Evolutionary conservation across 1,139 yeast genomes (phyloP).

Genomic region (Nadsonia commutata): DNA sequence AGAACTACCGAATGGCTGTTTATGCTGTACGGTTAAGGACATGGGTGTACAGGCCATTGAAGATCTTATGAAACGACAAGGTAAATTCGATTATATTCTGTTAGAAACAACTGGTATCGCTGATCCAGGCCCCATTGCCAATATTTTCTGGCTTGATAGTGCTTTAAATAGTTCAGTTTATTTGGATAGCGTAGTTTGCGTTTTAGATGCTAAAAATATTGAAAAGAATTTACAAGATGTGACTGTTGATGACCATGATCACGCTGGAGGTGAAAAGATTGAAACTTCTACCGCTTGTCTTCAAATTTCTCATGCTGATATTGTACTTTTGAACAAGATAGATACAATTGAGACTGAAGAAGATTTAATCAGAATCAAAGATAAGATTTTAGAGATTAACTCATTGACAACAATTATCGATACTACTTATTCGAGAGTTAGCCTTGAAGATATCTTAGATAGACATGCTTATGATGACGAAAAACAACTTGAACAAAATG

Average conservation of each 20-base stretch:
- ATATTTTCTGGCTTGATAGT: constrained; percentile 95
- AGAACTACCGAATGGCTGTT: constrained; percentile 89
- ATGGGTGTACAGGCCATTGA: constrained; percentile 92
- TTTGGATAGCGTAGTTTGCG: constrained; percentile 90
- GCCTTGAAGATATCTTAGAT: constrained; percentile 49
- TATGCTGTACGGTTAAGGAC: constrained; percentile 92
- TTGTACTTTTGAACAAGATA: constrained; percentile 58
- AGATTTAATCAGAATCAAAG: constrained; percentile 16
- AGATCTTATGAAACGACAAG: constrained; percentile 58
- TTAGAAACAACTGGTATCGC: constrained; percentile 97
- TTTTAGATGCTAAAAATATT: constrained; percentile 66
- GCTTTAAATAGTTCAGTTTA: constrained; percentile 72
- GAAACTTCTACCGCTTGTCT: constrained; percentile 71
- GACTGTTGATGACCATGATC: constrained; percentile 49
- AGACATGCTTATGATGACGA: constrained; percentile 58
- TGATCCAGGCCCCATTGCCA: constrained; percentile 90
- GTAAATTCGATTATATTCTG: constrained; percentile 71
- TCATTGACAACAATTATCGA: constrained; percentile 49
- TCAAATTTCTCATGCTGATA: constrained; percentile 85
- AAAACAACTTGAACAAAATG: neutral
- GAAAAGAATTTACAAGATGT: constrained; percentile 52
- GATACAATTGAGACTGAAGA: constrained; percentile 32
- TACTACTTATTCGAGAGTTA: constrained; percentile 62
- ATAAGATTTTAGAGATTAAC: constrained; percentile 45
- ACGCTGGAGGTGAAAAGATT: constrained; percentile 24